A percentile compares a stretch with the other conserved stretches of the same genome.
Conservation (phyloP, 2,329 filamentous ascomycete species). For the Botrytis porri region DNA sequence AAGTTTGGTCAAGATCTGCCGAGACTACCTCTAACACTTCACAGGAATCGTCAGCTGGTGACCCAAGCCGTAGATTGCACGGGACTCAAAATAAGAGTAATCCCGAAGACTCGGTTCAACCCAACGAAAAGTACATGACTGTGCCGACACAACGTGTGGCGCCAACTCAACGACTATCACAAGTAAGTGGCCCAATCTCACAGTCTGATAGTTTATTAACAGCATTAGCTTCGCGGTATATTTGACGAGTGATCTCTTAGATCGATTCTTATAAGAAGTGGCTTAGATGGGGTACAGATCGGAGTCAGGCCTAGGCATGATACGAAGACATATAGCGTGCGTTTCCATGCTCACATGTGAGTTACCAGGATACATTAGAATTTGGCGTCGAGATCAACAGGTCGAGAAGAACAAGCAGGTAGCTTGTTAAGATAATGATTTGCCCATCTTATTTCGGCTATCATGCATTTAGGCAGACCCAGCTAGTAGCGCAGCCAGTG, state of each 20-base stretch:
- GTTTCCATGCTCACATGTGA: background rate
- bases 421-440: background rate
- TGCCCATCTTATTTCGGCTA: background rate
- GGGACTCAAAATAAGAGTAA: conserved; percentile 24
- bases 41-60: conserved; percentile 30
- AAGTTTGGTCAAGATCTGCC: conserved; percentile 35
- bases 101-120: conserved; percentile 1
- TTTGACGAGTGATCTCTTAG: conserved; percentile 33
- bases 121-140: conserved; percentile 13
- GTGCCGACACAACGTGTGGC: conserved; percentile 48
- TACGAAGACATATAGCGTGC: background rate
- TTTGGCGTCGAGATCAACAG: background rate
- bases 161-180: conserved; percentile 71
- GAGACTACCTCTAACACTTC: conserved; percentile 36
- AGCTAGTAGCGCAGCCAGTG: conserved; percentile 89
- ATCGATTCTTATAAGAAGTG: background rate
- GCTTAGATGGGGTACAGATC: background rate
- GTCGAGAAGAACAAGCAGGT: background rate
- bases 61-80: conserved; percentile 29
- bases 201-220: conserved; percentile 30
- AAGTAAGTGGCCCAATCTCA: conserved; percentile 49
- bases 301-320: background rate
- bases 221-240: conserved; percentile 34
- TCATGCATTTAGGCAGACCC: conserved; percentile 51
- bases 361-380: background rate